phyloP scores from a whole-genome alignment of 495 filamentous ascomycete genomes.

The Daldinia caldariorum region DNA sequence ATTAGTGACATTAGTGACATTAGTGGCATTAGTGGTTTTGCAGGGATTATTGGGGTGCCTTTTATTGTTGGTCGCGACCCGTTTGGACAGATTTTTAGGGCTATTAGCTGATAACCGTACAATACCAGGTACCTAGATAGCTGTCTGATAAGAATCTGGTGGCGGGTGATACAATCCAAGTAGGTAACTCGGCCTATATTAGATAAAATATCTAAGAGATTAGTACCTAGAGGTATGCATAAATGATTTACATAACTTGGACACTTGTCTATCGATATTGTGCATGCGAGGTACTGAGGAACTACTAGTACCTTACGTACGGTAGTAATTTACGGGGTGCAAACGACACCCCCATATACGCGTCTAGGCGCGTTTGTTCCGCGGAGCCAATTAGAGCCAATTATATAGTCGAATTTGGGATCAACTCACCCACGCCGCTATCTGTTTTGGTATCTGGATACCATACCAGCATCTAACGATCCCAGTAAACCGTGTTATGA shows the following conservation, averaged over 20 bases:
- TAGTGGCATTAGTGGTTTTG: background rate
- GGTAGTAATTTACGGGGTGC: conserved; percentile 35
- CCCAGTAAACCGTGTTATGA: too few species aligned
- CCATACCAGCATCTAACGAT: too few species aligned
- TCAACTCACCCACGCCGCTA: conserved; percentile 16
- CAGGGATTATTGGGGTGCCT: conserved; percentile 23
- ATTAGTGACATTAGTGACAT: conserved; percentile 1
- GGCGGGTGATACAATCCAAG: background rate
- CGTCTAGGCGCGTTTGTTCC: conserved; percentile 40
- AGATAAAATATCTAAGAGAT: too few species aligned
- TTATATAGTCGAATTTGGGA: conserved; percentile 21
- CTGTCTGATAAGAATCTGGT: background rate
- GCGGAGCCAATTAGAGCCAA: conserved; percentile 26
- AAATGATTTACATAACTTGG: too few species aligned
- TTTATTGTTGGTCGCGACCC: conserved; percentile 22
- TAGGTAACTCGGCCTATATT: too few species aligned
- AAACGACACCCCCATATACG: conserved; percentile 23
- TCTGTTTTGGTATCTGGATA: background rate
- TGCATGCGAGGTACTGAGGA: background rate
- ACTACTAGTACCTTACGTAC: background rate
- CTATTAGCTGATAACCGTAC: conserved; percentile 20
- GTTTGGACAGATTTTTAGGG: conserved; percentile 27
- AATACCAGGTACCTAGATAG: background rate
- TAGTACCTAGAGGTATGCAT: too few species aligned
- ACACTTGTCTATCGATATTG: background rate